These are phyloP conservation scores for Coemansia sp. DNA, from an alignment of 192 early-diverging fungal species.

Conservation along the genomic window DNA sequence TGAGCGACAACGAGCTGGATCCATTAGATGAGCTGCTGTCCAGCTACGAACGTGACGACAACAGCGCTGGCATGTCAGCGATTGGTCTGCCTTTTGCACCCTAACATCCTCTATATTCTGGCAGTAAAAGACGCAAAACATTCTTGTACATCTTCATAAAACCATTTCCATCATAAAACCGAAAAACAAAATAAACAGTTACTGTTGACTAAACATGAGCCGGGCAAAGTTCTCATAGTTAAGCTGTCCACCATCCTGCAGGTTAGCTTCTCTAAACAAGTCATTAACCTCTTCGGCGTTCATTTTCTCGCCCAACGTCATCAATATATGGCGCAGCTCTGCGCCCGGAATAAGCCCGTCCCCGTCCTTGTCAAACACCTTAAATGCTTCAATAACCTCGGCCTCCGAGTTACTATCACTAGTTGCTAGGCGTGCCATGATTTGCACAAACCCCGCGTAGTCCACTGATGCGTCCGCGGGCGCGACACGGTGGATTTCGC, in stretches of 20 bases:
- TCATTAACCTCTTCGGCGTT: conserved; percentile 74
- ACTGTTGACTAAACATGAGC: conserved; percentile 56
- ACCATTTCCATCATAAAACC: background rate
- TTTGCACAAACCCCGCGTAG: conserved; percentile 86
- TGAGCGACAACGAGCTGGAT: background rate
- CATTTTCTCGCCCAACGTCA: conserved; percentile 80
- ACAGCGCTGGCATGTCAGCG: background rate
- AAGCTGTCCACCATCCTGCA: conserved; percentile 76
- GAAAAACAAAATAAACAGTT: background rate
- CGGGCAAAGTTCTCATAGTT: conserved; percentile 83
- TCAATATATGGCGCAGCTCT: conserved; percentile 93
- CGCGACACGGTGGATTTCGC: background rate
- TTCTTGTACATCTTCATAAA: background rate
- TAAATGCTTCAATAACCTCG: conserved; percentile 88
- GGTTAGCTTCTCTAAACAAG: conserved; percentile 73
- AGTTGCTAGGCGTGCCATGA: conserved; percentile 79
- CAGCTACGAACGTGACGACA: conserved; percentile 14
- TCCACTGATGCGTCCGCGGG: conserved; percentile 66
- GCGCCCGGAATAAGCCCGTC: conserved; percentile 87
- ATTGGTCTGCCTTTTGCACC: conserved; percentile 4
- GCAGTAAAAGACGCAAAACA: background rate
- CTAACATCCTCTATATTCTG: background rate
- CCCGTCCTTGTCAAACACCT: conserved; percentile 90
- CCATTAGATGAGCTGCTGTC: conserved; percentile 12
- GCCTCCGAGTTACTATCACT: conserved; percentile 77